Evolutionary conservation across 164 flowering plant genomes (phyloP), one percentile per base, ranked within the genome.

Genomic region (Aristolochia californica): DNA sequence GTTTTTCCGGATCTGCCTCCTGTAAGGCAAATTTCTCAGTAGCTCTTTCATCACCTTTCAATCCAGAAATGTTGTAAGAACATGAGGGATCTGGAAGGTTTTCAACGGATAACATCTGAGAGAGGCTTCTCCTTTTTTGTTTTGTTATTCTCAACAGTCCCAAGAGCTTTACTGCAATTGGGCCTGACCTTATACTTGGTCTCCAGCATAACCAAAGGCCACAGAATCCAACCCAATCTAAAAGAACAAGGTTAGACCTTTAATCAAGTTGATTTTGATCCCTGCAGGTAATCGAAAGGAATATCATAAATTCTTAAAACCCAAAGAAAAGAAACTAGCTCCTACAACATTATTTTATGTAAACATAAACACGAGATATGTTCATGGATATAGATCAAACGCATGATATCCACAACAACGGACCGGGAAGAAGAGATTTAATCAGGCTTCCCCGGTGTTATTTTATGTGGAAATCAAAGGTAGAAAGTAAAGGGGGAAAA

Each of bases 91-190:
- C 83, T 80, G 83, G 74, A 73, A 81, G 80, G 66, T 70, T 81
- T 73, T 81, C 84, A 81, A 68, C 48, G 88, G 94, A 84, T 78
- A 86, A 84, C 94, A 89, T 88, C 96, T 83, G 96, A 77, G 79
- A 58, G 49, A 66, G 66, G 55, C 84, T 76, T 73, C 83, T 68
- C 79, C 63, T 73, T 70, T 69, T 77, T 78, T 75, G 75, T 74
- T 50, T 14, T 23, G 54, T 15, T 15, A 49, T 74, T 43, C 30
- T 55, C 57, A 77, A 74, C 83, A 68, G 60, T 43, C 82, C 81
- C 86, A 79, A 78, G 82, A 69, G 61, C 66, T 64, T 30, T 43
- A n/a, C 66, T 59, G 54, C 38, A 15, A 60, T 44, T 55, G 38
- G 40, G 57, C 62, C 70, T 69, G 61, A 50, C 69, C 74, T 66